phyloP scores from a whole-genome alignment of 441 rosid genomes.

The Euphorbia schlechtendalii region DNA sequence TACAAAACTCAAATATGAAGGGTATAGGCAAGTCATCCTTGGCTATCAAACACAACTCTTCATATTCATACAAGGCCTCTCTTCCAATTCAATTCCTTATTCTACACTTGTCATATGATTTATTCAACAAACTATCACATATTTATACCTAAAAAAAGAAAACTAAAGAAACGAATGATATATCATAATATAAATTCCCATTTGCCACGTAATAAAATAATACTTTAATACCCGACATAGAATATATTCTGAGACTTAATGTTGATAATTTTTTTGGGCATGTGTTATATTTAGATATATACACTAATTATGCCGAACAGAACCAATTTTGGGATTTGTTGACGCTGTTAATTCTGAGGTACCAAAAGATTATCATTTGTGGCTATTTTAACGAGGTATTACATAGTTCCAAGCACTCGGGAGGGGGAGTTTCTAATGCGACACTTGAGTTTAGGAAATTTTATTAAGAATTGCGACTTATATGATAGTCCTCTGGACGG shows the following conservation, averaged over 20 bases:
- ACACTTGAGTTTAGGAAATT: no score
- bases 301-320: no score
- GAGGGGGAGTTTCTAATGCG: no score
- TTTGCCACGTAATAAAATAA: no score
- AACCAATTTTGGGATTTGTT: not conserved
- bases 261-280: not conserved
- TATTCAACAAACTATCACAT: constrained; percentile 3
- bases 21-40: constrained; percentile 53
- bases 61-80: constrained; percentile 41
- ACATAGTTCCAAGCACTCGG: no score
- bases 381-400: no score
- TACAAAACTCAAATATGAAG: not conserved
- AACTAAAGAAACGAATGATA: not conserved
- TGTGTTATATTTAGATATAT: not conserved
- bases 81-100: constrained; percentile 20
- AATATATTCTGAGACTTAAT: constrained; percentile 17
- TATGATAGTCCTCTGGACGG: no score
- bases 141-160: constrained; percentile 24
- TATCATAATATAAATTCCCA: no score
- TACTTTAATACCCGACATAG: not conserved
- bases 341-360: not conserved
- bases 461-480: no score
- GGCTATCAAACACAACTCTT: constrained; percentile 39
- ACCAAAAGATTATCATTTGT: not conserved
- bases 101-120: not conserved